phyloP scores from a whole-genome alignment of 768 basidiomycete genomes.

The Aureoboletus auriporus region DNA sequence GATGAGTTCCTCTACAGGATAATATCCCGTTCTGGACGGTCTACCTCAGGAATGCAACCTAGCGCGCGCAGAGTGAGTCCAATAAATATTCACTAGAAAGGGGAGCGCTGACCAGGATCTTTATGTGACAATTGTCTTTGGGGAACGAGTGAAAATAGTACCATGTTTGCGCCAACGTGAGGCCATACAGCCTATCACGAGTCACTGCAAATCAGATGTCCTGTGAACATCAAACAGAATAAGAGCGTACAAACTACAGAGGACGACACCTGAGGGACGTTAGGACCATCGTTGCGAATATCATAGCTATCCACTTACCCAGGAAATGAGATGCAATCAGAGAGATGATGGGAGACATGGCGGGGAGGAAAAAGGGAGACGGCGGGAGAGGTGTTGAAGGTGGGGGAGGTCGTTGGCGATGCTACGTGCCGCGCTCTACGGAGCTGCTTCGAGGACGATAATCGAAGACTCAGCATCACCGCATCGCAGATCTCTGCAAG shows the following conservation, averaged over 20 bases:
- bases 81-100: not conserved
- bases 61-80: not conserved
- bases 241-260: slow-evolving; percentile 29
- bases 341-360: slow-evolving; percentile 16
- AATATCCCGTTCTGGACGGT: not conserved
- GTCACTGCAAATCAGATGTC: not conserved
- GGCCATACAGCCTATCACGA: slow-evolving; percentile 29
- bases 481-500: slow-evolving; percentile 1
- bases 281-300: not conserved
- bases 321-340: slow-evolving; percentile 27
- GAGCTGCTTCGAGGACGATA: slow-evolving; percentile 29
- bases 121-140: slow-evolving; percentile 27
- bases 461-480: slow-evolving; percentile 23
- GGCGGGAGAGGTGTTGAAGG: not conserved
- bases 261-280: slow-evolving; percentile 25
- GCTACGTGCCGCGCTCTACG: slow-evolving; percentile 5
- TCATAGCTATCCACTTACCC: slow-evolving; percentile 9
- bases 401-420: not conserved
- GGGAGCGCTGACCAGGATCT: slow-evolving; percentile 26
- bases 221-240: not conserved
- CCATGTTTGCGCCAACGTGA: slow-evolving; percentile 34
- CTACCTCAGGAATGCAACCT: slow-evolving; percentile 30
- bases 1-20: not conserved
- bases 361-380: not conserved
- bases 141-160: slow-evolving; percentile 30